Evolutionary conservation across 371 early-diverging fungal genomes (phyloP).

Genomic region (Batrachochytrium dendrobatidis): DNA sequence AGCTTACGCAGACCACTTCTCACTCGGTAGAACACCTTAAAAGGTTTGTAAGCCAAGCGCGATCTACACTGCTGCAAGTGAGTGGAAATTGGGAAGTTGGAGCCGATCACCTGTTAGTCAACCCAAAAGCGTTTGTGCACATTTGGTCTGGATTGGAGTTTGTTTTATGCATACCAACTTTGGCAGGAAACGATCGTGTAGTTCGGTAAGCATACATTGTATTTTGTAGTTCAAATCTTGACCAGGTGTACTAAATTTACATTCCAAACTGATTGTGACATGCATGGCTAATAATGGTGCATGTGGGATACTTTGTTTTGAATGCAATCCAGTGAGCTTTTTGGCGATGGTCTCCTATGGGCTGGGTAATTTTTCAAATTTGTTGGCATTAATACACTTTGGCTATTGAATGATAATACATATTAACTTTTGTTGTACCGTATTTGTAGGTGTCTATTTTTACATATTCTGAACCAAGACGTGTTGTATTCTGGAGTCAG

Average conservation of each 20-base stretch:
- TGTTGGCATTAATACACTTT: too few species aligned
- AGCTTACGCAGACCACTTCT: not conserved
- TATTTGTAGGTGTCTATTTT: not conserved
- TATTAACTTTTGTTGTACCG: too few species aligned
- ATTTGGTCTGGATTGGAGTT: conserved; percentile 38
- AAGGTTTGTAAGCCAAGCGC: conserved; percentile 15
- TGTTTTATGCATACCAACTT: conserved; percentile 23
- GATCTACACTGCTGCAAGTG: conserved; percentile 11
- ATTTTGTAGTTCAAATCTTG: too few species aligned
- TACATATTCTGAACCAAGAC: not conserved
- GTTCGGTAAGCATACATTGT: too few species aligned
- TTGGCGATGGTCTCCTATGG: conserved; percentile 38
- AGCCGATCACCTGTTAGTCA: conserved; percentile 10
- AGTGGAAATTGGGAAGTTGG: conserved; percentile 18
- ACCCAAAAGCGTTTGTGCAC: conserved; percentile 22
- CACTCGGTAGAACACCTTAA: conserved; percentile 3
- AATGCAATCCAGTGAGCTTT: conserved; percentile 22
- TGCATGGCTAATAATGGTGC: not conserved
- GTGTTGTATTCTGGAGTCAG: not conserved
- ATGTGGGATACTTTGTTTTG: not conserved
- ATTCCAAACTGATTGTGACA: too few species aligned
- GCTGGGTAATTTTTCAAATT: conserved; percentile 28
- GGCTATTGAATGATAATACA: too few species aligned
- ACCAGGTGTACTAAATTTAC: not conserved
- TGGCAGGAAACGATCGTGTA: conserved; percentile 8